phyloP scores from a whole-genome alignment of 306 rosid species.

The Cajanus cajan region DNA sequence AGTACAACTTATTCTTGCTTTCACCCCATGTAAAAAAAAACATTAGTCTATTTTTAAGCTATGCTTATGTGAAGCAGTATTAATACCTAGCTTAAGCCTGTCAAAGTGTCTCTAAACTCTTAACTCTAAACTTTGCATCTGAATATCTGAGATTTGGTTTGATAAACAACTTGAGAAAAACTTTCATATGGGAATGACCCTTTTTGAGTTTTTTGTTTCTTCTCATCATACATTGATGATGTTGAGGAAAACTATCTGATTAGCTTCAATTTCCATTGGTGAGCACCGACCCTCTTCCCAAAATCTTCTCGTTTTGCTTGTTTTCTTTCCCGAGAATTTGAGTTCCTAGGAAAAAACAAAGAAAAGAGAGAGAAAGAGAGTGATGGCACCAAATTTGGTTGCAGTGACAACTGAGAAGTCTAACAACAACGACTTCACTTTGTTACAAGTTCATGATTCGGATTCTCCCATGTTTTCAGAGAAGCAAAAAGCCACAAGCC shows the following conservation, averaged over 20 bases:
- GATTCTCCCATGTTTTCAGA: conserved; percentile 63
- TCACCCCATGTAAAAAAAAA: not conserved
- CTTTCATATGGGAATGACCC: not conserved
- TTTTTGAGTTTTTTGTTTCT: conserved; percentile 12
- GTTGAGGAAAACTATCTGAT: conserved; percentile 22
- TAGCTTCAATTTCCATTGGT: conserved; percentile 5
- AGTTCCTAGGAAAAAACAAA: not conserved
- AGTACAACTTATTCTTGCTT: conserved; percentile 26
- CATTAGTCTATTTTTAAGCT: not conserved
- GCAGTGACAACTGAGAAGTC: conserved; percentile 58
- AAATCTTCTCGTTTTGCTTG: not conserved
- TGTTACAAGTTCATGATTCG: conserved; percentile 47
- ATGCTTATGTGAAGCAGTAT: conserved; percentile 14
- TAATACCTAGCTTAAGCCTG: conserved; percentile 40
- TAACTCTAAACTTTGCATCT: not conserved
- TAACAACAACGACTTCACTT: conserved; percentile 29
- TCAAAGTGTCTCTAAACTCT: conserved; percentile 21
- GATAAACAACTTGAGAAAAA: conserved; percentile 14
- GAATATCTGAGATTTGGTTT: conserved; percentile 24
- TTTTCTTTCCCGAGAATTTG: not conserved
- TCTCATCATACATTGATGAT: not conserved
- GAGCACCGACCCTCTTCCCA: not conserved
- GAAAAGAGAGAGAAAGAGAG: not conserved
- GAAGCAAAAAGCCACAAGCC: conserved; percentile 61
- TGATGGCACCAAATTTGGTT: conserved; percentile 75